Evolutionary conservation across 106 monocot species (phyloP), one percentile per base, ranked within the genome.

Genomic region (Triglochin maritima): DNA sequence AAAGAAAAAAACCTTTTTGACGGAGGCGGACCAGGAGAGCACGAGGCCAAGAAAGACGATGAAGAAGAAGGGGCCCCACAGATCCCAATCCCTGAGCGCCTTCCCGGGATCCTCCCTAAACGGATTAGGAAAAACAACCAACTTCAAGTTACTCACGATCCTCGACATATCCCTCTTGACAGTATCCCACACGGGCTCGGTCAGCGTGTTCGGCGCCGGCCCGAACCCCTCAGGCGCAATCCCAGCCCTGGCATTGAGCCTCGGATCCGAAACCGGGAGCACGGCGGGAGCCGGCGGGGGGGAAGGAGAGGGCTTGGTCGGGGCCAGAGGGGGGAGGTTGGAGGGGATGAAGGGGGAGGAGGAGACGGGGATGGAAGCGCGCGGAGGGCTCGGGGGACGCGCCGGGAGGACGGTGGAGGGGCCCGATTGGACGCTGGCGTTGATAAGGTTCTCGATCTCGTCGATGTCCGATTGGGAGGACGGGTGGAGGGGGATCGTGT

Each of bases 41-140:
- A 79, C 77, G 53, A 96, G 81, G 0, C 96, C 96, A 0, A 96
- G 83, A 60, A 91, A 96, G 10, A 96, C 83, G 53, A 96, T 91
- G 80, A 96, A 96, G 72, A 96, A 90, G 81, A 96, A 96, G 3
- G 96, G 96, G 0, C 96, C 96, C 96, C 96, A 96, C 0, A 96
- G 88, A 66, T 96, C 96, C 96, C 96, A 96, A 82, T 96, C 96
- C 74, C 96, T 80, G 16, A 96, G 78, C 44, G 90, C 96, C 84
- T 85, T 96, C 62, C 96, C 96, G 1, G 90, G 96, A 73, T 96
- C 96, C 76, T 88, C 96, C 4, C 96, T 70, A 58, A 65, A 78
- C 2, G 96, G 96, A 64, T 96, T 90, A 6, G 96, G 96, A 76
- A 96, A 91, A 59, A 96, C 96, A 6, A 96, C 96, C 50, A 96